phyloP scores from a whole-genome alignment of 305 asterid species.

The Coffea humblotiana region DNA sequence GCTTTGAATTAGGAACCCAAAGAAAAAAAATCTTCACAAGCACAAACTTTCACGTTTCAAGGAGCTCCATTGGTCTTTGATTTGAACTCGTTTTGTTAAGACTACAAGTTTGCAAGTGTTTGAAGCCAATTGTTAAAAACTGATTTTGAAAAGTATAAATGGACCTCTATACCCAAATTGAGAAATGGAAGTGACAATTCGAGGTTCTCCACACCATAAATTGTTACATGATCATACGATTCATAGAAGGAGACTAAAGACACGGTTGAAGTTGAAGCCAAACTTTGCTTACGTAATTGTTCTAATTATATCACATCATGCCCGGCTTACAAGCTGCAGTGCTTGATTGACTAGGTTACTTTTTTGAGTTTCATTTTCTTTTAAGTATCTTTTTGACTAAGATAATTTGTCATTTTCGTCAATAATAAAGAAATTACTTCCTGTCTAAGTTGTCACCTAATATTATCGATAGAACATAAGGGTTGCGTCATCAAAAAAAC shows the following conservation, averaged over 20 bases:
- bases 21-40: too few species aligned
- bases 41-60: neutral
- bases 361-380: neutral
- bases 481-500: too few species aligned
- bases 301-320: neutral
- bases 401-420: neutral
- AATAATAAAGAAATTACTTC: neutral
- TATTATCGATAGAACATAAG: too few species aligned
- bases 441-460: too few species aligned
- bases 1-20: neutral
- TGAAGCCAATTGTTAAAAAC: too few species aligned
- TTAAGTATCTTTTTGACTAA: neutral
- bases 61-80: neutral
- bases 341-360: neutral
- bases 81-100: neutral
- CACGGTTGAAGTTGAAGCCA: neutral
- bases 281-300: neutral
- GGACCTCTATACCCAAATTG: too few species aligned
- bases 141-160: too few species aligned
- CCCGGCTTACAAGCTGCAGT: neutral
- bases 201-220: too few species aligned
- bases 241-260: neutral
- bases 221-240: neutral
- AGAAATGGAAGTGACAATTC: too few species aligned
- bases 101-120: too few species aligned